Evolutionary conservation across 208 protist species (phyloP), one percentile per base, ranked within the genome.

Genomic region (Crithidia brevicula): DNA sequence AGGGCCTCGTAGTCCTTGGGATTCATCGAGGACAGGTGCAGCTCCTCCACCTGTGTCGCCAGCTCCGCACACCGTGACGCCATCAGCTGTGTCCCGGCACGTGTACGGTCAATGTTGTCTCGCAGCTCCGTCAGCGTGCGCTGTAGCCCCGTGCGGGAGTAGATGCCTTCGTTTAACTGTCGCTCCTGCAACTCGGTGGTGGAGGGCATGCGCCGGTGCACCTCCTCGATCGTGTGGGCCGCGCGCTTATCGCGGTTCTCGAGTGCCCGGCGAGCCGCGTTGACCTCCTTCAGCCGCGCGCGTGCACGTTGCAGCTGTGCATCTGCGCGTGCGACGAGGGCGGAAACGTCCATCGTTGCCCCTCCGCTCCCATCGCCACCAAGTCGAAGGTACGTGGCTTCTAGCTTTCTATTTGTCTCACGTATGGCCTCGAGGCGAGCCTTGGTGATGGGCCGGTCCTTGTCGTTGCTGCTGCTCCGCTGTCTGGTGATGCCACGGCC

Each of bases 121-220:
- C 59, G 54, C 33, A 91, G 38, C 47, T 88, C 67, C 3, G 61
- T 43, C 15, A 83, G 42, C n/a, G 84, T 79, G 36, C 59, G 61
- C 31, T 90, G 72, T 40, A 91, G 64, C 13, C 57, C 63, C 10
- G 74, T 72, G 53, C 73, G 85, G 60, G 62, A 78, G 71, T 93
- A 96, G 46, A 92, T 81, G 25, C 74, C 80, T 23, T 96, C 90
- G 34, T 85, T 85, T 0, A 86, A 57, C 65, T 92, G 80, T 11
- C 84, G 72, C n/a, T 79, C 53, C 56, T 79, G 38, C 47, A 85
- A 51, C 57, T 92, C 81, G 4, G 66, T 63, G 6, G 47, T 23
- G 1, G 77, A 38, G 0, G 83, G 73, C 61, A 80, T 78, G 11
- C 71, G 40, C 11, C 82, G 81, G 42, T 83, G 57, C 4, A 85